Evolutionary conservation across 768 basidiomycete genomes (phyloP), one percentile per base, ranked within the genome.

Genomic region (Lactifluus piperatus): DNA sequence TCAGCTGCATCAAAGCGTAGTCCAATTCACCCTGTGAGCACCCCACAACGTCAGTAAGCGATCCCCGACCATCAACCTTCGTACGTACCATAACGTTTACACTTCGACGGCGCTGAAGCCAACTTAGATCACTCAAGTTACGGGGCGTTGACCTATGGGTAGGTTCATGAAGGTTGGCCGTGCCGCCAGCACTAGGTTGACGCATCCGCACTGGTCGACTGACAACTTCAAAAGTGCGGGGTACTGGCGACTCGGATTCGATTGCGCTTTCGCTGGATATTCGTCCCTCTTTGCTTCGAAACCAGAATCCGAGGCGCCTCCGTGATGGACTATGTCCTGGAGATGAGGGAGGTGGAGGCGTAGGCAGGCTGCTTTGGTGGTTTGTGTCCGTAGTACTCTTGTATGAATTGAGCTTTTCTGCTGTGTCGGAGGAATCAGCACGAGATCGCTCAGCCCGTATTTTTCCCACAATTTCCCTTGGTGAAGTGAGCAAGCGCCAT

Each of bases 41-140:
- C 44, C 20, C 7, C n/a, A n/a, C n/a, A n/a, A 39, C 11, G 45
- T 59, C 39, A 56, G 46, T 11, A 26, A 54, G 11, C 9, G 29
- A 34, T 45, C 24, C 50, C n/a, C 14, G 41, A 50, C 22, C 39
- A 34, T 48, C 54, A 58, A 58, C 49, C 49, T 37, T 22, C 13
- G 45, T 43, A 74, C 84, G 68, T 69, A 90, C 88, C 73, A 86
- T 81, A 56, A 80, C 78, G 66, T 82, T 84, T 30, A 86, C 72
- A 68, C 84, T 88, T 57, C 88, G 79, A 53, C 90, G 77, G 51
- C 85, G 80, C 57, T 85, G 79, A 34, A 90, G 73, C 90, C 90
- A 91, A 67, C 88, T 88, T 51, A 88, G 75, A 67, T 91, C 87
- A 30, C 82, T 81, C 39, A 89, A 72, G 61, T 79, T 83, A 57